Base-by-base conservation (phyloP, 2,329 filamentous ascomycete species). In the Parastagonospora avenae region DNA sequence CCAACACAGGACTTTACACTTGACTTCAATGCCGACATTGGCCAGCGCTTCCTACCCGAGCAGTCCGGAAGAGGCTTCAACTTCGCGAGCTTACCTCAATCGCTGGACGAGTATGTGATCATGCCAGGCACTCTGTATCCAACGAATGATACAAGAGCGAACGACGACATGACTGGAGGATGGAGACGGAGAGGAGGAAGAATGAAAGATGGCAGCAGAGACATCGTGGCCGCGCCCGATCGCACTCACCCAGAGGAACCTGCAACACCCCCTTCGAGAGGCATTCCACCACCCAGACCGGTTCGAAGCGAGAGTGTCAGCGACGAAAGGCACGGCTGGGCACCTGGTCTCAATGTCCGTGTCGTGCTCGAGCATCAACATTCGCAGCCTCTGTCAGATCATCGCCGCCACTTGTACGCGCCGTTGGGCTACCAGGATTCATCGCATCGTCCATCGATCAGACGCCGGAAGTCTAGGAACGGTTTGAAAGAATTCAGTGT, bases 91-190 rank as follows among this genome's bases (percentile, higher is more conserved):
- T 42, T 80, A 27, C 71, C 70, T 32, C 60, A 59, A 35, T 33
- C 65, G 4, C 71, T 80, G 33, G 76, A 80, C 38, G 72, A 78
- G 16, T 80, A 79, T 48, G 76, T 79, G 2, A 68, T 66, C 31
- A 74, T 79, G 72, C 76, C 77, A 5, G 77, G 77, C 4, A 76
- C 74, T 28, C 73, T 73, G 19, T 75, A 73, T 53, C 67, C 72
- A 8, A 68, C 65, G 4, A 61, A 60, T 28, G 50, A 53, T 8
- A 56, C 53, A 14, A 52, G 46, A 4, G 42, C 44, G 35, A 48
- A 48, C 2, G 42, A 52, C n/a, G 36, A 45, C 32, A 15, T 35
- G 12, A 24, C 15, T 15, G 45, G 30, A 9, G 46, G 46, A 3
- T 43, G 33, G 4, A 52, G 44, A 12, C 45, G 40, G 1, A 48